phyloP scores from a whole-genome alignment of 441 rosid species.

The Erodium chrysanthum region DNA sequence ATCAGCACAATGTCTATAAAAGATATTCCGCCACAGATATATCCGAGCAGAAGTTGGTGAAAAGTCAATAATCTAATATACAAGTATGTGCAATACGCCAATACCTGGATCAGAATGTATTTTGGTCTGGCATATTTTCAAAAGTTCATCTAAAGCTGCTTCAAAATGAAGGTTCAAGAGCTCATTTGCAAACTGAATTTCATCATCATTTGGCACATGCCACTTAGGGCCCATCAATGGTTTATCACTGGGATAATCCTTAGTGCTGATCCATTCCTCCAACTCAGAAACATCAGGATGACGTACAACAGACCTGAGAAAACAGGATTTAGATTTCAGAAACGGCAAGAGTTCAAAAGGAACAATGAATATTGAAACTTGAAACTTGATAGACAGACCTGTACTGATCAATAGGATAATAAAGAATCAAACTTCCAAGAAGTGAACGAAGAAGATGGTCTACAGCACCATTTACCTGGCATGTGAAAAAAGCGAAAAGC shows the following conservation, averaged over 20 bases:
- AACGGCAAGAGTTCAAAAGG: slow-evolving; percentile 8
- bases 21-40: slow-evolving; percentile 13
- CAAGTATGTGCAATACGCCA: slow-evolving; percentile 8
- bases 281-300: slow-evolving; percentile 78
- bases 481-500: slow-evolving; percentile 14
- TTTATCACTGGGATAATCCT: slow-evolving; percentile 53
- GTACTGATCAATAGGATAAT: slow-evolving; percentile 89
- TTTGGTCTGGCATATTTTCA: slow-evolving; percentile 68
- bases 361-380: slow-evolving; percentile 12
- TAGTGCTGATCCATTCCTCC: slow-evolving; percentile 94
- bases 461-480: slow-evolving; percentile 91
- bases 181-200: slow-evolving; percentile 92
- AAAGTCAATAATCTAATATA: slow-evolving; percentile 10
- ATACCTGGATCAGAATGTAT: slow-evolving; percentile 82
- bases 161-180: slow-evolving; percentile 81
- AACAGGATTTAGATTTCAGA: slow-evolving; percentile 21
- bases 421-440: slow-evolving; percentile 79
- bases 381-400: slow-evolving; percentile 41
- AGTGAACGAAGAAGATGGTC: slow-evolving; percentile 91
- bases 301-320: slow-evolving; percentile 53
- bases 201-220: slow-evolving; percentile 85
- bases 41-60: slow-evolving; percentile 6
- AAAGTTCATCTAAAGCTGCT: slow-evolving; percentile 81
- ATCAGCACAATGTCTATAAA: neutral
- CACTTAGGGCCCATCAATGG: slow-evolving; percentile 52